These are phyloP conservation scores for Nidula niveotomentosa DNA, from an alignment of 1,284 basidiomycete species.

Conservation along the genomic window DNA sequence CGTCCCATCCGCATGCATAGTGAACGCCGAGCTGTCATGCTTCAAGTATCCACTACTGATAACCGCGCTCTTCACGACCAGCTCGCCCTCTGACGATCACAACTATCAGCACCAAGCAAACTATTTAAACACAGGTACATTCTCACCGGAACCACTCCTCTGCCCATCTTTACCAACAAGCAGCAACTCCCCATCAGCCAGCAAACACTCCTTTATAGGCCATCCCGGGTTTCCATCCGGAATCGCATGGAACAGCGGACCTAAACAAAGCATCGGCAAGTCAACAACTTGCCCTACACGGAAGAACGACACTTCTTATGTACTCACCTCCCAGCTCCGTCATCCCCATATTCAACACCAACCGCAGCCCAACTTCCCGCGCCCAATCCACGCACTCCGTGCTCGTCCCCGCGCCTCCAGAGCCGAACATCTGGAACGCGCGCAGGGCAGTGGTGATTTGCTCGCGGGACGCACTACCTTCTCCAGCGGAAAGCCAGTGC, in stretches of 20 bases:
- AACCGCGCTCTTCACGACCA: constrained; percentile 23
- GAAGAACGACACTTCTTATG: not conserved
- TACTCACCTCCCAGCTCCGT: constrained; percentile 29
- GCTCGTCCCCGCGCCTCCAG: constrained; percentile 28
- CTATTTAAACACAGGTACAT: not conserved
- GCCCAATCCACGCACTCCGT: constrained; percentile 25
- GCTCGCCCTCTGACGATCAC: constrained; percentile 26
- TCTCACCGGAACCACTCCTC: constrained; percentile 11
- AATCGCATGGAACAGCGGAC: constrained; percentile 21
- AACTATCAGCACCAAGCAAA: not conserved
- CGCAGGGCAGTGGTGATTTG: constrained; percentile 15
- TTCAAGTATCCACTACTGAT: constrained; percentile 27
- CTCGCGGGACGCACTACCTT: constrained; percentile 10
- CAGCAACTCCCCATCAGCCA: constrained; percentile 18
- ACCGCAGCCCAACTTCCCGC: constrained; percentile 17
- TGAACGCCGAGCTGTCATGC: constrained; percentile 22
- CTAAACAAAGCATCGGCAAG: constrained; percentile 8
- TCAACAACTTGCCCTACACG: not conserved
- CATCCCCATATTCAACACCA: constrained; percentile 32
- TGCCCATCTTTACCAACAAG: constrained; percentile 22
- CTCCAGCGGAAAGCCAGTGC: constrained; percentile 13
- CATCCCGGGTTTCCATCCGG: constrained; percentile 16
- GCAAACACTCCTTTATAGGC: constrained; percentile 15
- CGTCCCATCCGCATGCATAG: constrained; percentile 17
- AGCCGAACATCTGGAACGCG: constrained; percentile 20